Conservation (phyloP, 192 early-diverging fungal species). For the Entophlyctis helioformis region DNA sequence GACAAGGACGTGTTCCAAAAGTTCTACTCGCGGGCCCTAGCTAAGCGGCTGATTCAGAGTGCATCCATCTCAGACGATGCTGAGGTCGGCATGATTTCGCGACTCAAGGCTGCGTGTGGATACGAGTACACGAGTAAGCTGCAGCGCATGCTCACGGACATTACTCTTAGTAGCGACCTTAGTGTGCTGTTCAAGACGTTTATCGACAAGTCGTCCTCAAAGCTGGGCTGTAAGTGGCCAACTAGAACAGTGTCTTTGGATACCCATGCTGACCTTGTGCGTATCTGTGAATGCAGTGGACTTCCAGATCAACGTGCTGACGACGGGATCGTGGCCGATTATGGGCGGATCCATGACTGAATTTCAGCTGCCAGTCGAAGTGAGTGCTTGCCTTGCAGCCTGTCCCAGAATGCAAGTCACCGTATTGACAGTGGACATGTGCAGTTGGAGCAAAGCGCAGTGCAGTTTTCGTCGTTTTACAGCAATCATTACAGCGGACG, state of each 20-base stretch:
- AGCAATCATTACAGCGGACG: slow-evolving; percentile 58
- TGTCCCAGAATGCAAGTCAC: too few species aligned
- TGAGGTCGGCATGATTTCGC: slow-evolving; percentile 70
- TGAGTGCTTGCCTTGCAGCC: slow-evolving; percentile 2
- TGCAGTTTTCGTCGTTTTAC: slow-evolving; percentile 63
- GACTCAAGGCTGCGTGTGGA: slow-evolving; percentile 70
- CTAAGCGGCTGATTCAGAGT: slow-evolving; percentile 67
- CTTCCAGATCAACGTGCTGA: slow-evolving; percentile 64
- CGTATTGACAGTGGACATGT: too few species aligned
- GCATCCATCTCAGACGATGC: slow-evolving; percentile 62
- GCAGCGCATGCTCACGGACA: slow-evolving; percentile 81
- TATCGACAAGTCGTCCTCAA: too few species aligned
- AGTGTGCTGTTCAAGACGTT: slow-evolving; percentile 31
- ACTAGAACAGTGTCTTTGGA: too few species aligned
- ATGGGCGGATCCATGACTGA: slow-evolving; percentile 13
- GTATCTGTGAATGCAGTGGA: too few species aligned
- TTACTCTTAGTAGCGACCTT: slow-evolving; percentile 62
- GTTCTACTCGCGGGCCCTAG: slow-evolving; percentile 72
- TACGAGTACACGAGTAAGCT: slow-evolving; percentile 76
- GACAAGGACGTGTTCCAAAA: slow-evolving; percentile 91
- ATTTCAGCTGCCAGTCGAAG: slow-evolving; percentile 31
- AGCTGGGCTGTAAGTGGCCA: too few species aligned
- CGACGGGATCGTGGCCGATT: slow-evolving; percentile 73
- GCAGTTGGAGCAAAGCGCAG: slow-evolving; percentile 55
- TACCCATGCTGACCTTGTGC: too few species aligned